A percentile compares a stretch with the other conserved stretches of the same genome.
Evolutionary conservation across 2,329 filamentous ascomycete genomes (phyloP).

Genomic region (Sporothrix sp.): DNA sequence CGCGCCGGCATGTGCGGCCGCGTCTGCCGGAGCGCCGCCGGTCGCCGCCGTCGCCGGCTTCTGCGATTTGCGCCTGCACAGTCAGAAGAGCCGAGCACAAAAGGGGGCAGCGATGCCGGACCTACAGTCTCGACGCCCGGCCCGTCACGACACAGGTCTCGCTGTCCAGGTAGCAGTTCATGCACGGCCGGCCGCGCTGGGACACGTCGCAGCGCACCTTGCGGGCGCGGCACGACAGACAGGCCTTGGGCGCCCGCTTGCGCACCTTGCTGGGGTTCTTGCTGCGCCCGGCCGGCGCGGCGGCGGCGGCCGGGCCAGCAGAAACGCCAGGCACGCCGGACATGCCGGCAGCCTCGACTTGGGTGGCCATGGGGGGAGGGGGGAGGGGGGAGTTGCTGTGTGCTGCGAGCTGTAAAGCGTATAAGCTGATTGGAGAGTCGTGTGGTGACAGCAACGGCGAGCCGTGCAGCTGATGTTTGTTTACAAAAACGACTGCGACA

Average conservation of each 20-base stretch:
- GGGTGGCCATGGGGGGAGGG: too few species aligned
- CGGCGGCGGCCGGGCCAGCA: not conserved
- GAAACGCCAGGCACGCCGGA: not conserved
- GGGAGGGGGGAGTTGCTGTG: too few species aligned
- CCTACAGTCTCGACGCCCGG: conserved; percentile 14
- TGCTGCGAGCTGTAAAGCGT: too few species aligned
- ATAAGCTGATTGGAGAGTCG: too few species aligned
- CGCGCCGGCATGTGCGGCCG: not conserved
- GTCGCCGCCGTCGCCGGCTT: not conserved
- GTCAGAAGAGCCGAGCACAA: too few species aligned
- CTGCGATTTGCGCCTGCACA: conserved; percentile 11
- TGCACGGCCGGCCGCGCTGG: conserved; percentile 39
- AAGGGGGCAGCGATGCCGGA: too few species aligned
- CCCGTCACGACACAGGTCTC: conserved; percentile 28
- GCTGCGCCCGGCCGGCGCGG: conserved; percentile 26
- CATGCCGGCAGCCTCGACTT: not conserved
- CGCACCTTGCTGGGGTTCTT: conserved; percentile 37
- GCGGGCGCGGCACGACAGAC: conserved; percentile 39
- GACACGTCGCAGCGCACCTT: conserved; percentile 41
- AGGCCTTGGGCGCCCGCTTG: conserved; percentile 41
- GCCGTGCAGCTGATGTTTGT: too few species aligned
- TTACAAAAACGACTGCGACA: too few species aligned
- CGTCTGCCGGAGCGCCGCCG: too few species aligned
- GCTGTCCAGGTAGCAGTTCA: conserved; percentile 43
- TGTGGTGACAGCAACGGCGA: too few species aligned